Conservation (phyloP, 2,329 filamentous ascomycete species). For the Biscogniauxia marginata region DNA sequence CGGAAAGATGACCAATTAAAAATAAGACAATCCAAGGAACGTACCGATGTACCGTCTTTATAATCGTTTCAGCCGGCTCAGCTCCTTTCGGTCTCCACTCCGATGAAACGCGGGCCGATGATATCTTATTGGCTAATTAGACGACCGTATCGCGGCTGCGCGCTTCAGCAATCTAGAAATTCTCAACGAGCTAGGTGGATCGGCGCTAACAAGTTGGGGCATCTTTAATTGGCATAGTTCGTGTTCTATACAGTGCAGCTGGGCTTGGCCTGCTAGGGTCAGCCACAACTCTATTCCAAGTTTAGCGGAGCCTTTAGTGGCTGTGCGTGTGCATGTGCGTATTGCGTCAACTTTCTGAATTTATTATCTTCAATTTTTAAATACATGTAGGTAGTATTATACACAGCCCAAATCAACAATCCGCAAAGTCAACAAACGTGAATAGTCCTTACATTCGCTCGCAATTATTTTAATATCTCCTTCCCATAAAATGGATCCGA, state of each 20-base stretch:
- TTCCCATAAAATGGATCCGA: conserved; percentile 21
- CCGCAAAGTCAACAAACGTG: not conserved
- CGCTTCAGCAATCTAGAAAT: conserved; percentile 17
- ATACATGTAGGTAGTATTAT: not conserved
- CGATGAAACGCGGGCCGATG: conserved; percentile 13
- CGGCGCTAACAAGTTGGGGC: conserved; percentile 15
- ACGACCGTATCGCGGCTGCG: conserved; percentile 6
- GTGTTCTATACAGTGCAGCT: conserved; percentile 3
- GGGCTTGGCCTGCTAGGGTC: not conserved
- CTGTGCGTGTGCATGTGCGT: not conserved
- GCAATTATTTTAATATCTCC: not conserved
- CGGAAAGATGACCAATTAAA: not conserved
- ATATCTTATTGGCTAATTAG: conserved; percentile 18
- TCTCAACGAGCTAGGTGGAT: conserved; percentile 10
- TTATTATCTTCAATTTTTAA: conserved; percentile 1
- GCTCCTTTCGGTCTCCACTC: conserved; percentile 7
- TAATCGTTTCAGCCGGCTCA: conserved; percentile 17
- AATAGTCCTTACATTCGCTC: not conserved
- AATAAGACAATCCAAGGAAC: not conserved
- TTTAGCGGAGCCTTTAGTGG: conserved; percentile 10
- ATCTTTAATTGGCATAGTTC: not conserved
- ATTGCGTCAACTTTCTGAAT: conserved; percentile 17
- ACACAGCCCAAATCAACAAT: not conserved
- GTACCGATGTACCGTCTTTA: not conserved
- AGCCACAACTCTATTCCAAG: conserved; percentile 16